These are phyloP conservation scores for Friedmanniomyces endolithicus DNA, from an alignment of 495 filamentous ascomycete genomes.

Conservation along the genomic window DNA sequence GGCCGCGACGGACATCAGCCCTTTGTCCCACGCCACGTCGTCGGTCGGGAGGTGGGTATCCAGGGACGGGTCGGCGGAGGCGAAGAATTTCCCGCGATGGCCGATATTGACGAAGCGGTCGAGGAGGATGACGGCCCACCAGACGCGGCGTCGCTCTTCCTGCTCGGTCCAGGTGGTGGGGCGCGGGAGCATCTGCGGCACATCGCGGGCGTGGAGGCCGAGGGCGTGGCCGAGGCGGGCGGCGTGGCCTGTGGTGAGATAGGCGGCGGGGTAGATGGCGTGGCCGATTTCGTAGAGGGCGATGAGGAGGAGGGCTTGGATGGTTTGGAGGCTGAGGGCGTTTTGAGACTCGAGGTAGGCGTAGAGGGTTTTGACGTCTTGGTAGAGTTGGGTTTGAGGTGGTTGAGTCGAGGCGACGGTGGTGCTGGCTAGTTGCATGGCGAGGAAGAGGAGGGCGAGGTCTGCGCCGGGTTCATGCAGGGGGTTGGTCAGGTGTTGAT, in stretches of 20 bases:
- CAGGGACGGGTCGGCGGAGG: conserved; percentile 33
- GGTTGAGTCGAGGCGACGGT: conserved; percentile 20
- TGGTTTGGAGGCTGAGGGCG: conserved; percentile 30
- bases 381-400: conserved; percentile 32
- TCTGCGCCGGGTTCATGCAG: conserved; percentile 37
- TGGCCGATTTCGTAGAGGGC: conserved; percentile 39
- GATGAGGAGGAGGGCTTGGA: conserved; percentile 37
- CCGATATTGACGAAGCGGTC: conserved; percentile 38
- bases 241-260: conserved; percentile 35
- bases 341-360: conserved; percentile 31
- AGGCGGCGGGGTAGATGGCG: conserved; percentile 39
- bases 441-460: conserved; percentile 37
- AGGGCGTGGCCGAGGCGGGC: conserved; percentile 36
- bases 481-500: conserved; percentile 23
- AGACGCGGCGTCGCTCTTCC: conserved; percentile 38
- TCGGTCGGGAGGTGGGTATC: conserved; percentile 34
- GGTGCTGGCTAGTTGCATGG: conserved; percentile 37
- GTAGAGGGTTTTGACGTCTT: conserved; percentile 33
- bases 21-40: conserved; percentile 34
- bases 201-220: conserved; percentile 33
- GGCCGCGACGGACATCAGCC: conserved; percentile 17
- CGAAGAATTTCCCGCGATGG: conserved; percentile 32
- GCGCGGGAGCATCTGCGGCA: conserved; percentile 24
- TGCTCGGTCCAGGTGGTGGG: conserved; percentile 37
- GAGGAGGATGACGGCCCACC: conserved; percentile 42